A percentile compares a stretch with the other conserved stretches of the same genome.
Evolutionary conservation across 2,329 filamentous ascomycete genomes (phyloP).

Genomic region (Fonsecaea monophora): DNA sequence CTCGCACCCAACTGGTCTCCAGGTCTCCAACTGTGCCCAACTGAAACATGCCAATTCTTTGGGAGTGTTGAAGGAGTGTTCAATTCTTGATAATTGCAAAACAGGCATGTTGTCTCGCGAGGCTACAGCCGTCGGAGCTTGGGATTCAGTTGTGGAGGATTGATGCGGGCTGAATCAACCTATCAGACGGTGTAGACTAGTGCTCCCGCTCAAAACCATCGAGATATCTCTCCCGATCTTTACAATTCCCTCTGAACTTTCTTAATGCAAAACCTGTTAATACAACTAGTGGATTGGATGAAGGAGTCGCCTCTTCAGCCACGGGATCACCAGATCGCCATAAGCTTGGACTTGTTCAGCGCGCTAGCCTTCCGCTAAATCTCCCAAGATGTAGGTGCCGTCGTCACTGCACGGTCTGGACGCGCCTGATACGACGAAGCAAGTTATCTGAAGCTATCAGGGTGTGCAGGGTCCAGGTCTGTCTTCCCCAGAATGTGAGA

Average conservation of each 20-base stretch:
- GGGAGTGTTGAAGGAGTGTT: background rate
- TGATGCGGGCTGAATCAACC: background rate
- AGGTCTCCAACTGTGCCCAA: background rate
- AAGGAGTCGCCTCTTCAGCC: slow-evolving; percentile 15
- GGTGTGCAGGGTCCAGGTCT: slow-evolving; percentile 19
- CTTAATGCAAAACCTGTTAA: background rate
- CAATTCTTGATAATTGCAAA: background rate
- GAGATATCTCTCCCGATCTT: background rate
- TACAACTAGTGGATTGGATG: background rate
- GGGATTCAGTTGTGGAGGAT: background rate
- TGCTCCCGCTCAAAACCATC: background rate
- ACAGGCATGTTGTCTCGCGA: background rate
- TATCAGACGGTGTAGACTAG: background rate
- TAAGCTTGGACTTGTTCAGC: background rate
- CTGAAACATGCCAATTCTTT: background rate
- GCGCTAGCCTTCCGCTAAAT: background rate
- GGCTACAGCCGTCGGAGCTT: background rate
- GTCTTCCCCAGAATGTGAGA: slow-evolving; percentile 7
- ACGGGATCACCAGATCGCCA: slow-evolving; percentile 19
- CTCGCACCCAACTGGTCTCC: background rate
- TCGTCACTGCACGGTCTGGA: slow-evolving; percentile 19
- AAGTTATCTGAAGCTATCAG: background rate
- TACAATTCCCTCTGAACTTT: background rate
- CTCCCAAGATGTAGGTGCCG: slow-evolving; percentile 20
- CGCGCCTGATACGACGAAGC: slow-evolving; percentile 9